Base-by-base conservation (phyloP, 2,329 filamentous ascomycete species). In the Neurospora sp. region DNA sequence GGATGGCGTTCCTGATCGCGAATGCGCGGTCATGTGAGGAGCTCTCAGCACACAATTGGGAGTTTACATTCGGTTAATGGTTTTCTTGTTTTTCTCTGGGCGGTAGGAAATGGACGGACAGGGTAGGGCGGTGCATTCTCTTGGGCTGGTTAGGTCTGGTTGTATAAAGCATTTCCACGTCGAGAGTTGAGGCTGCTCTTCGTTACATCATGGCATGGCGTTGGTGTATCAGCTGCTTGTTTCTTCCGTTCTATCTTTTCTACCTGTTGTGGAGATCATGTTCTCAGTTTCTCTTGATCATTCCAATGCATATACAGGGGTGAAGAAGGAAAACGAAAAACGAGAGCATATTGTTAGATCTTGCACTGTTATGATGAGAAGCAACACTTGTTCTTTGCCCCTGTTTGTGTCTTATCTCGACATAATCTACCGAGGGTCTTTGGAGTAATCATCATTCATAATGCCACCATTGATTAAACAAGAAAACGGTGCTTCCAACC, bases 21-120 rank as follows among this genome's bases (percentile, higher is more conserved):
- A 76, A 66, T 76, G 75, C 66, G 33, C 67, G 36, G 70, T 76
- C 17, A 76, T 76, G 75, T 76, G 68, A 76, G 66, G 15, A 19
- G 23, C 10, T 33, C 10, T 17, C 15, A 62, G 28, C 52, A 28
- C 28, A 1, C 33, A 36, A 36, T 36, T 36, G 33, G 33, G 33
- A 36, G 33, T 36, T 36, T 36, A 36, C 6, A 36, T 8, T 33
- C 28, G 52, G 15, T 62, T 36, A 62, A 17, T 19, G 28, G 19
- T 67, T 67, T 19, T n/a, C 17, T 40, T 15, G 9, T 36, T 40
- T 67, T 38, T 68, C 23, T 67, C 5, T 33, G 38, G 23, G 62
- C 13, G 38, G 69, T 28, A 39, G 38, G 5, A n/a, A 68, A 68
- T 68, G 19, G 19, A 52, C 52, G 52, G 52, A 36, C 28, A 62